Conservation (phyloP, 2,329 filamentous ascomycete species). For the Davidsoniella eucalypti region DNA sequence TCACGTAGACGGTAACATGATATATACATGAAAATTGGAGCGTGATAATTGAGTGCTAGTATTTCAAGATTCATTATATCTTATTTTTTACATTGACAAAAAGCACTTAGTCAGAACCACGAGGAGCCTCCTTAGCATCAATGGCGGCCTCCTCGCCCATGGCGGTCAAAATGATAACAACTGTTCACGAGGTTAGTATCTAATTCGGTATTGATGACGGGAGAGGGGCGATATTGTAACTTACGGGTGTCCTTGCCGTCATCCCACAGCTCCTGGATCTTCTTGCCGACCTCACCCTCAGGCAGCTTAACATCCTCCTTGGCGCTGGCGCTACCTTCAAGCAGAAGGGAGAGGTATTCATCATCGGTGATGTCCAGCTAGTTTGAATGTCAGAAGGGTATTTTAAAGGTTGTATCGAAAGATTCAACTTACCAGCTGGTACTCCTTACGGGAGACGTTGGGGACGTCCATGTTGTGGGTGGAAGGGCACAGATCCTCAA, state of each 20-base stretch:
- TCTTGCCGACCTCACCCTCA: conserved; percentile 74
- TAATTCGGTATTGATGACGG: background rate
- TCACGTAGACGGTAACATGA: background rate
- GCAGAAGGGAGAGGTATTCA: conserved; percentile 73
- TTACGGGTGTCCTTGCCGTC: conserved; percentile 92
- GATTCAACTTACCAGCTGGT: conserved; percentile 63
- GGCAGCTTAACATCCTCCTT: conserved; percentile 95
- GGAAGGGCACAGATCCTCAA: conserved; percentile 96
- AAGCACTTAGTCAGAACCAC: conserved; percentile 13
- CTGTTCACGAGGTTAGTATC: conserved; percentile 42
- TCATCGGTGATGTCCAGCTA: conserved; percentile 90
- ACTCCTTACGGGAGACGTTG: conserved; percentile 79
- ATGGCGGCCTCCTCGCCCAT: conserved; percentile 92
- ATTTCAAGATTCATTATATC: conserved; percentile 14
- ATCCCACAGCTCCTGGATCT: conserved; percentile 67
- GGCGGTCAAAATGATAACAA: conserved; percentile 62
- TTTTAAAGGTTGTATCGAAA: conserved; percentile 4
- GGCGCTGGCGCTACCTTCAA: conserved; percentile 68
- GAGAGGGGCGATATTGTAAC: conserved; percentile 22
- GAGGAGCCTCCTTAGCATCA: conserved; percentile 84
- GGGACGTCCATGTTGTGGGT: conserved; percentile 98
- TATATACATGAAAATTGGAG: background rate
- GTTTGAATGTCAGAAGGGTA: conserved; percentile 12
- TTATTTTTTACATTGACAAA: conserved; percentile 13
- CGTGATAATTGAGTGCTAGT: background rate